Conservation (phyloP, 495 filamentous ascomycete genomes). For the Immersiella caudata region DNA sequence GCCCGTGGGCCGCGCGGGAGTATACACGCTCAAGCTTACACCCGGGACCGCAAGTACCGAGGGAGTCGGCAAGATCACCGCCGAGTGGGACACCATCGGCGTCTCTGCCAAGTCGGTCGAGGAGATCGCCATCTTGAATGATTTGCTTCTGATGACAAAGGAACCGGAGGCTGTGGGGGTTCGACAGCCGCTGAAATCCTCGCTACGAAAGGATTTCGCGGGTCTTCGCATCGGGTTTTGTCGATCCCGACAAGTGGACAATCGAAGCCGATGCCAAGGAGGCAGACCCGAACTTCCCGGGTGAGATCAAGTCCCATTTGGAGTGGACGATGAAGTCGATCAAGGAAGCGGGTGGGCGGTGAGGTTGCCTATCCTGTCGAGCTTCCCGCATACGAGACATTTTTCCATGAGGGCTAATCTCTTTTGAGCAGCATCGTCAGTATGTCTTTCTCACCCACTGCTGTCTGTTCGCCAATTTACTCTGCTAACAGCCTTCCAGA, state of each 20-base stretch:
- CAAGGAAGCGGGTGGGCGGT: conserved; percentile 7
- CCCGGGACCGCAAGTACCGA: neutral
- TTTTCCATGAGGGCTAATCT: conserved; percentile 9
- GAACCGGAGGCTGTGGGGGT: neutral
- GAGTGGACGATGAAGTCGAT: conserved; percentile 5
- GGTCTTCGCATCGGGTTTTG: conserved; percentile 3
- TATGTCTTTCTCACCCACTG: neutral
- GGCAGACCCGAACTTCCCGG: conserved; percentile 1
- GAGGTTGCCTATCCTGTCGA: conserved; percentile 7
- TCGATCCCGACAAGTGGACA: conserved; percentile 2
- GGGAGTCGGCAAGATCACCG: neutral
- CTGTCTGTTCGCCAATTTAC: neutral
- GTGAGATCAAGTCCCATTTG: conserved; percentile 2
- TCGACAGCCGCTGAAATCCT: neutral
- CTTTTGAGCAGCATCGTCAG: neutral
- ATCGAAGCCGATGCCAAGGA: conserved; percentile 6
- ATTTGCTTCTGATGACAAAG: neutral
- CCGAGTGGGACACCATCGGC: conserved; percentile 3
- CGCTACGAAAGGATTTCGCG: neutral
- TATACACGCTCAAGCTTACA: conserved; percentile 4
- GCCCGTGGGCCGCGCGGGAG: neutral
- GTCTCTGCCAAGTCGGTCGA: neutral
- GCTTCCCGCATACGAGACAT: conserved; percentile 3
- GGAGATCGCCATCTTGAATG: neutral
- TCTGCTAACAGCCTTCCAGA: neutral